Base-by-base conservation (phyloP, 2,329 filamentous ascomycete genomes). In the Xylaria arbuscula region DNA sequence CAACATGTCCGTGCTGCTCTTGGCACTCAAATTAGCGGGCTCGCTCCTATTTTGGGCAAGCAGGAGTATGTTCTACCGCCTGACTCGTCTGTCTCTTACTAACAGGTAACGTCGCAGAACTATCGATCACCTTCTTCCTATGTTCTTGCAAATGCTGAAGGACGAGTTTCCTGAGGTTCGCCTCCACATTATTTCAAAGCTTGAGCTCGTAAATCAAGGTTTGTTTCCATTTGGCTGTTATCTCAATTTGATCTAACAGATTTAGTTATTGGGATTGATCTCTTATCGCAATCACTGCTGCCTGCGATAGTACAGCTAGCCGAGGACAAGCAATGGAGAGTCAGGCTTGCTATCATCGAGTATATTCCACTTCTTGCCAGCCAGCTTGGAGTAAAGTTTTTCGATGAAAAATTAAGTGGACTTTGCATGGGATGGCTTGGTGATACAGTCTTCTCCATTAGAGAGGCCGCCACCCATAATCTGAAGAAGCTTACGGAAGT, bases 81-180 rank as follows among this genome's bases (percentile, higher is more conserved):
- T 22, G 19, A 7, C 54, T 11, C 45, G 48, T 40, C 61, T 13
- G 45, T 19, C 72, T 72, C 47, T 68, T 74, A 77, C 69, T 61
- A 68, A 64, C 45, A 55, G 68, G 58, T 71, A 19, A 38, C 47
- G 55, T 59, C 2, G n/a, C 73, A 96, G 93, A 82, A 99, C 96
- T 36, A 98, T 97, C 74, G 92, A 96, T 75, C 96, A 99, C 80
- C 89, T 99, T 53, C 88, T 99, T 53, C 96, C 96, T 62, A 99
- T 99, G 95, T 98, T 99, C 82, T 87, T 99, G 62, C 93, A 97
- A 81, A 99, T 99, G 96, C 90, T 99, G 76, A 99, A 98, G 87
- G 96, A 99, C 77, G 96, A 99, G 79, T 98, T 98, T 81, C 96
- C 96, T 24, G 96, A 99, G 79, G 96, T 99, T 60, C 92, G 96